Evolutionary conservation across 148 eudicot species (phyloP), one percentile per base, ranked within the genome.

Genomic region (Oxyria digyna): DNA sequence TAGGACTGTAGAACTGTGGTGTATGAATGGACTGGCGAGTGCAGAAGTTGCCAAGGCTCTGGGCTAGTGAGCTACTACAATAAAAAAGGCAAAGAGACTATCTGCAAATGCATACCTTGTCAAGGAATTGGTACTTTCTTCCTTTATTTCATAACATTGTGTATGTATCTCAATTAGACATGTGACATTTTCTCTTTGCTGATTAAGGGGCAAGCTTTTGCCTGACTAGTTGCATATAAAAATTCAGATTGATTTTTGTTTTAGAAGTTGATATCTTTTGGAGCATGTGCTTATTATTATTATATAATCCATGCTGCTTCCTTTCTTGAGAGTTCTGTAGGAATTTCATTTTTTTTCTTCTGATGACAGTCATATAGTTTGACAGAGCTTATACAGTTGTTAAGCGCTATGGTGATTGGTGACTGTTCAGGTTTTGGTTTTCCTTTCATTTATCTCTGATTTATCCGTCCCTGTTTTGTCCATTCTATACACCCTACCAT

Each of bases 1-100:
- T 75, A 93, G 98, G 97, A 93, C 76, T 93, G 98, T 74, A 87
- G 71, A 72, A 69, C 68, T 63, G 83, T 88, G 78, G 90, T 90
- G 23, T 93, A 90, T 71, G 96, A 93, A 78, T 93, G 98, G 98
- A 90, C 96, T n/a, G 98, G 98, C 14, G 83, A 83, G 74, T 93
- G 98, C 76, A 85, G 95, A 67, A 89, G 98, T 82, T 93, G 98
- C 71, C 96, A 88, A 83, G 98, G 97, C 35, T 62, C 92, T 11
- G 98, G 98, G 8, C 81, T 69, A 54, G 92, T 81, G 43, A 83
- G 90, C 80, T 93, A 90, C 78, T 87, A 83, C 78, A 86, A 73
- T 67, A 93, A 86, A 80, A 82, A 81, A 75, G 96, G 98, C 66
- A 93, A 89, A 77, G 93, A 84, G 72, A 75, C 68, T 31, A 76